phyloP scores from a whole-genome alignment of 73 alveolate species.

The Paramecium primaurelia region DNA sequence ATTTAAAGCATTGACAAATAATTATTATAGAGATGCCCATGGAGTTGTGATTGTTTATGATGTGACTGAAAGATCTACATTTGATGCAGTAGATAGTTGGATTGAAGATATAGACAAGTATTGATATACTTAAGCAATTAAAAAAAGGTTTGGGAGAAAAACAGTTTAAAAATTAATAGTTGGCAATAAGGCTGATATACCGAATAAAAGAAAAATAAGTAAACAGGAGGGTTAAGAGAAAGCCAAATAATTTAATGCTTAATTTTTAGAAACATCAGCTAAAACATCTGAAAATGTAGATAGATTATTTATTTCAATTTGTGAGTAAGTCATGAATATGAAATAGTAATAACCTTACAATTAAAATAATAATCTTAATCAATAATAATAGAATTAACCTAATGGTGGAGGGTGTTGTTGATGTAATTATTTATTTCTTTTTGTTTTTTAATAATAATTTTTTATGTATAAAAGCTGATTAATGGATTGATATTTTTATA shows the following conservation, averaged over 20 bases:
- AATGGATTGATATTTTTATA: neutral
- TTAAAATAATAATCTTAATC: neutral
- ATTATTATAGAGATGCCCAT: conserved; percentile 75
- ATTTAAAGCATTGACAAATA: neutral
- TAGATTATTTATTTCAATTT: neutral
- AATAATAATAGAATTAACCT: neutral
- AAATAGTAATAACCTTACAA: neutral
- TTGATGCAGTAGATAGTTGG: conserved; percentile 54
- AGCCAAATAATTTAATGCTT: conserved; percentile 41
- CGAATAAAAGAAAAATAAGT: conserved; percentile 39
- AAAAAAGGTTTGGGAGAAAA: neutral
- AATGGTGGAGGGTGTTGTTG: neutral
- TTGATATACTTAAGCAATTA: neutral
- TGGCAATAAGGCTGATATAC: conserved; percentile 29
- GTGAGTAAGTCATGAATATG: neutral
- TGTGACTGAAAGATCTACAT: conserved; percentile 65
- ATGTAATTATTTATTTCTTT: neutral
- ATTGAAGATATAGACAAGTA: neutral
- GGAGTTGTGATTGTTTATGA: conserved; percentile 83
- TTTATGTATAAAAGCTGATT: neutral
- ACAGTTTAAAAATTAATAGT: neutral
- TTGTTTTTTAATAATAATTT: neutral
- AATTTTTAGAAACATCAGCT: conserved; percentile 64
- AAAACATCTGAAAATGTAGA: conserved; percentile 61
- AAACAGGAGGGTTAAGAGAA: conserved; percentile 42